Evolutionary conservation across 2,329 filamentous ascomycete species (phyloP), one percentile per base, ranked within the genome.

Genomic region (Xylaria sp.): DNA sequence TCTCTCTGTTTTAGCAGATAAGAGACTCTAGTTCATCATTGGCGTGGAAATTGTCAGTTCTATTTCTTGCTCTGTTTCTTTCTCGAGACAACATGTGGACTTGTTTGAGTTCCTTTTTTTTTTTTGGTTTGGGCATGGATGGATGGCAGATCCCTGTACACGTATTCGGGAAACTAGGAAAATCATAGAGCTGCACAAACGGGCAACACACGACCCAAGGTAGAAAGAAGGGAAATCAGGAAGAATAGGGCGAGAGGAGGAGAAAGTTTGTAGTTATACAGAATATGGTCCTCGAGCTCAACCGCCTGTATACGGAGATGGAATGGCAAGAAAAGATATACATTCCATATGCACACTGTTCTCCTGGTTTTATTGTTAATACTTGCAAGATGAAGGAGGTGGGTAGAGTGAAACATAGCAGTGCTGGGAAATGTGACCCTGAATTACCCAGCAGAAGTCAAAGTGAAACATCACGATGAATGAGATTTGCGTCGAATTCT

Each of bases 81-180:
- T 32, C 53, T 12, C 17, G 45, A 70, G 47, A 54, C 45, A 45
- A 68, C 32, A 64, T 54, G 53, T 36, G 21, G 50, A 19, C 53
- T 55, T n/a, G n/a, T n/a, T n/a, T n/a, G n/a, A n/a, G n/a, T 21
- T 27, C 51, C 58, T 50, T 32, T 50, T 39, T 34, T 5, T 59
- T 47, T 55, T 45, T 24, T 55, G 34, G 32, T 3, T 67, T 34
- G 27, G 57, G 48, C 53, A 45, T 47, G 57, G 27, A 51, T 45
- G 24, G 19, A 61, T 45, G 45, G 55, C 21, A 51, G 45, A 55
- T 70, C 67, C 69, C 67, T 71, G 67, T 71, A 71, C 48, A 70
- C 65, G 69, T 69, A 68, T 65, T 64, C 34, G 67, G 69, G 67
- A 65, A 32, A 36, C 24, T 6, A 14, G 61, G 47, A 64, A 64